Evolutionary conservation across 177 flowering plant genomes (phyloP), one percentile per base, ranked within the genome.

Genomic region (Vitis hybrid): DNA sequence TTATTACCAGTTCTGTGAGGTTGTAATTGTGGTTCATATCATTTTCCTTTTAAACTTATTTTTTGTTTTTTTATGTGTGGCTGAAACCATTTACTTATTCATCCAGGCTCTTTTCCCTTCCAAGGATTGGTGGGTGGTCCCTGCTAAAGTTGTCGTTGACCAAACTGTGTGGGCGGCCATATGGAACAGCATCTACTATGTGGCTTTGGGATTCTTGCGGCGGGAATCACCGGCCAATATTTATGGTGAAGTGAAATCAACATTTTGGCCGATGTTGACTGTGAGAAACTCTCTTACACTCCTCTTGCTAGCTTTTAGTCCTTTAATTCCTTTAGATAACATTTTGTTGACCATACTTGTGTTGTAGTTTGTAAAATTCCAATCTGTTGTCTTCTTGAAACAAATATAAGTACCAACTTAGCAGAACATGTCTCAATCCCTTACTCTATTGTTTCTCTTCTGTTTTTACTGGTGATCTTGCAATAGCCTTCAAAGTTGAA

Each of bases 51-150:
- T 74, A 3, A 26, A 30, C 64, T 60, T 19, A 49, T 51, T 7
- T 69, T 10, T 6, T 19, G 15, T 9, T 49, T 62, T 34, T 58
- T n/a, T 61, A 7, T 64, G 62, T 18, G 6, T 69, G 12, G 52
- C 73, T 79, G 62, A 72, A 26, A 56, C 60, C 11, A 15, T 26
- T 66, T 62, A 1, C 59, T 49, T 68, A 51, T 17, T 12, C 11
- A 75, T 70, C 11, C 84, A 91, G 99, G 88, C 82, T 59, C 87
- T 95, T 64, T 86, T 95, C 63, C 98, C 99, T 45, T 91, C 83
- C 50, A 80, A 91, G 14, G 96, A 83, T 65, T 93, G 98, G 99
- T 95, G 99, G 98, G 98, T 87, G 62, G 94, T 95, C 76, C 98
- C 94, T 66, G 92, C 81, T 7, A 95, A 95, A 83, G 96, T 95